These are phyloP conservation scores for Fraxinus anomala DNA, from an alignment of 257 asterid genomes.

Conservation along the genomic window DNA sequence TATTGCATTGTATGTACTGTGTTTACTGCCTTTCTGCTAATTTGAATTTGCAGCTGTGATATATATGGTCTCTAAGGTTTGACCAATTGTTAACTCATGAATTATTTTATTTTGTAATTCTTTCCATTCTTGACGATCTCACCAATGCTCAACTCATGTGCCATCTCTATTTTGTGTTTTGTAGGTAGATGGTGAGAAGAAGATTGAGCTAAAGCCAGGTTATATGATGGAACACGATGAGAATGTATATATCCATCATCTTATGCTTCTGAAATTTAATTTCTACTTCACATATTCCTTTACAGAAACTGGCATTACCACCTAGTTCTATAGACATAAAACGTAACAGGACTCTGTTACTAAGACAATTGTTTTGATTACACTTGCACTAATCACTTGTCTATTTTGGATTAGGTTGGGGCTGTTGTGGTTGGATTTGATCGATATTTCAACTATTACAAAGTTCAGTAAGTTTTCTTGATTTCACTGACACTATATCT, in stretches of 20 bases:
- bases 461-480: constrained; percentile 77
- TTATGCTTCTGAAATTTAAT: constrained; percentile 21
- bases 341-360: constrained; percentile 8
- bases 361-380: constrained; percentile 7
- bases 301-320: neutral
- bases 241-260: constrained; percentile 48
- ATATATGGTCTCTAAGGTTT: neutral
- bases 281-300: constrained; percentile 6
- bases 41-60: neutral
- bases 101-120: constrained; percentile 2
- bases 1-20: neutral
- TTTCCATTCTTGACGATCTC: neutral
- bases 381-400: constrained; percentile 11
- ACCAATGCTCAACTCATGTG: constrained; percentile 13
- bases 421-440: constrained; percentile 99
- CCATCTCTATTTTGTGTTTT: constrained; percentile 22
- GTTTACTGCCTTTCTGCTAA: neutral
- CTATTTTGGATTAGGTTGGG: constrained; percentile 65
- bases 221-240: constrained; percentile 94
- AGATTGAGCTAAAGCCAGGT: constrained; percentile 94
- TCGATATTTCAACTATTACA: constrained; percentile 95
- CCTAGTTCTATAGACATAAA: neutral
- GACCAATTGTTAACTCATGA: neutral
- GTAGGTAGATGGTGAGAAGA: constrained; percentile 88
- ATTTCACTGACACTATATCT: neutral